phyloP scores from a whole-genome alignment of 805 yeast species.

The Candida koratica region DNA sequence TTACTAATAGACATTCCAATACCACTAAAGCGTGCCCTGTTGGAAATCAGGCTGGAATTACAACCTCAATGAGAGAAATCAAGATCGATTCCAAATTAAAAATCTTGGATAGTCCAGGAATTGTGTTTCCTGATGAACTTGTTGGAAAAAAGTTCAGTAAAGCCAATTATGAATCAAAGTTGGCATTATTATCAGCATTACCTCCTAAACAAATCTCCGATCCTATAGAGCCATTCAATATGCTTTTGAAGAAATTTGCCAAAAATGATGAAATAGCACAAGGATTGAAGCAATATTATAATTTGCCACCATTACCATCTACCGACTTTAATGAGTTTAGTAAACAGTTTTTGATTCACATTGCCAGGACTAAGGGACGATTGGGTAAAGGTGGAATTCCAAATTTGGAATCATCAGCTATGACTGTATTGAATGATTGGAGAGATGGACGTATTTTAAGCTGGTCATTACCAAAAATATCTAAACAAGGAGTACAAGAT shows the following conservation, averaged over 20 bases:
- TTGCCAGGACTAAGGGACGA: constrained; percentile 90
- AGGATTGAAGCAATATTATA: constrained; percentile 67
- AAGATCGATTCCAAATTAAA: constrained; percentile 87
- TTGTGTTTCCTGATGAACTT: constrained; percentile 79
- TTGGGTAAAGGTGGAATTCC: constrained; percentile 92
- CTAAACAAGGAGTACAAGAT: constrained; percentile 32
- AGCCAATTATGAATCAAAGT: constrained; percentile 77
- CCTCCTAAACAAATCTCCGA: constrained; percentile 84
- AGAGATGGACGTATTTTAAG: constrained; percentile 92
- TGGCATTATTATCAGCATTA: constrained; percentile 81
- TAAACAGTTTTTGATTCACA: constrained; percentile 83
- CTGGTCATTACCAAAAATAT: constrained; percentile 73
- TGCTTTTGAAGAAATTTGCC: constrained; percentile 71
- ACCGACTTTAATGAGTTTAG: constrained; percentile 70
- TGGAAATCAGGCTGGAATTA: constrained; percentile 97
- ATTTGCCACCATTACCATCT: constrained; percentile 75
- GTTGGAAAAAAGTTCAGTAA: constrained; percentile 43
- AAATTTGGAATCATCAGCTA: constrained; percentile 79
- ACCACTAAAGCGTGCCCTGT: constrained; percentile 82
- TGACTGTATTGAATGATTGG: constrained; percentile 87
- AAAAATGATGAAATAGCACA: constrained; percentile 75
- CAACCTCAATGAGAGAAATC: constrained; percentile 86
- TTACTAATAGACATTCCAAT: constrained; percentile 69
- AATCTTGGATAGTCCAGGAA: constrained; percentile 94
- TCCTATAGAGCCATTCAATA: constrained; percentile 75